Base-by-base conservation (phyloP, 257 asterid genomes). In the Fraxinus americana region DNA sequence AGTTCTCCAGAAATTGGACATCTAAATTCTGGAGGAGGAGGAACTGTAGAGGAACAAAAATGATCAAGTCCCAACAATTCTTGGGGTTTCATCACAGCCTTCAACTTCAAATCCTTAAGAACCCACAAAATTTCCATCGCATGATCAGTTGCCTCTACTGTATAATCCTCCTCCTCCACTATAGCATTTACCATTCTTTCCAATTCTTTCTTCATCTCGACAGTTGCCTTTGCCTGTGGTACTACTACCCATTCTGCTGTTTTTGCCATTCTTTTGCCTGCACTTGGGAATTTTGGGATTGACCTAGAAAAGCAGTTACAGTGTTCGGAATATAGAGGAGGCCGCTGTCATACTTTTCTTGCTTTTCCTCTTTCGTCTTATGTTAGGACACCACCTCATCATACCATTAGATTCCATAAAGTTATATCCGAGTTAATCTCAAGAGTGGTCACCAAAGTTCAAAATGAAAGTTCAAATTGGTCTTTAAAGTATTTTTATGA, bases 1-100 rank as follows among this genome's bases (percentile, higher is more conserved):
- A 89, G 67, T 61, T 74, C 36, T 52, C 82, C 88, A 70, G 93
- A 87, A 67, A 91, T 74, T 9, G 96, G 89, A 67, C 93, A 91
- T 61, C 39, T 61, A 69, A 87, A 85, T 80, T 86, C 90, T 48
- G 54, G 19, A 8, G 38, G 67, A 19, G 93, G 93, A 4, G 83
- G 77, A 39, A 78, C 80, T 29, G 27, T 74, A 67, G 11, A 10
- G 34, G 74, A 77, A 35, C 52, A 75, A 13, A 75, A 69, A 48
- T 30, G 29, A 50, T 73, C 35, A 67, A 50, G n/a, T 16, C 35
- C 45, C 3, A 14, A 10, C 41, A 59, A 67, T 17, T 70, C 45
- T 59, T 21, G 67, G 12, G 23, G 57, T 4, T 59, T 69, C 25
- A 25, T 71, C 35, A 41, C 71, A 39, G 45, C 38, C 67, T 79